Percentiles rank a stretch among this genome's conserved stretches.
phyloP scores from a whole-genome alignment of 208 protist species.

The Trypanosomatidae sp. region DNA sequence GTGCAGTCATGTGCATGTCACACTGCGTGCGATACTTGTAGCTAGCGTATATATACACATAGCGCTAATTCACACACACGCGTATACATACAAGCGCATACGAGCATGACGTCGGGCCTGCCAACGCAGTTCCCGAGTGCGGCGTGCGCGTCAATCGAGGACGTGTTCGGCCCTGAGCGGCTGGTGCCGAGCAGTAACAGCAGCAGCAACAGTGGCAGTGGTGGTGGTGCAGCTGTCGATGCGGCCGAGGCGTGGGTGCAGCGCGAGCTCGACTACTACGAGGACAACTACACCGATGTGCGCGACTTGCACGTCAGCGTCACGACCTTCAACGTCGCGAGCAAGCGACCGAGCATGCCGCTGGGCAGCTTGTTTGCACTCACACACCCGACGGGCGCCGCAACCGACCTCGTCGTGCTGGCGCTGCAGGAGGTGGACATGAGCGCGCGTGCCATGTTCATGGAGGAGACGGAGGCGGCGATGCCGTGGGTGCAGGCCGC shows the following conservation, averaged over 20 bases:
- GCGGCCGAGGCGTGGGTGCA: conserved; percentile 63
- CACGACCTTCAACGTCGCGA: conserved; percentile 77
- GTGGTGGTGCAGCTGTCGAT: background rate
- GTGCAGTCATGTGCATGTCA: no score
- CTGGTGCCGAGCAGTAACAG: background rate
- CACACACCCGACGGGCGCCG: conserved; percentile 1
- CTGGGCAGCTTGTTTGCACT: conserved; percentile 12
- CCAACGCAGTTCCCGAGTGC: conserved; percentile 30
- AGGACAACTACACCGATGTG: conserved; percentile 46
- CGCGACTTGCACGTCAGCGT: conserved; percentile 47
- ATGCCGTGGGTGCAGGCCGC: conserved; percentile 52
- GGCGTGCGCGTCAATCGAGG: conserved; percentile 30
- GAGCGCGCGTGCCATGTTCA: conserved; percentile 77
- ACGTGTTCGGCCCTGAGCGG: conserved; percentile 22
- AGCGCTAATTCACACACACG: no score
- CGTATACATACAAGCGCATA: no score
- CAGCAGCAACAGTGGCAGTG: background rate
- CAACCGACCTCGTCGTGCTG: conserved; percentile 64
- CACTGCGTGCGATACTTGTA: no score
- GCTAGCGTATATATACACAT: no score
- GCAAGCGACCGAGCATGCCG: conserved; percentile 53
- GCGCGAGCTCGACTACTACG: conserved; percentile 62
- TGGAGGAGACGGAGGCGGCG: conserved; percentile 71
- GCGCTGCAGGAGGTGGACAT: conserved; percentile 89
- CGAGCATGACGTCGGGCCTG: no score